phyloP scores from a whole-genome alignment of 2,329 filamentous ascomycete species.

The Alternaria consortialis region DNA sequence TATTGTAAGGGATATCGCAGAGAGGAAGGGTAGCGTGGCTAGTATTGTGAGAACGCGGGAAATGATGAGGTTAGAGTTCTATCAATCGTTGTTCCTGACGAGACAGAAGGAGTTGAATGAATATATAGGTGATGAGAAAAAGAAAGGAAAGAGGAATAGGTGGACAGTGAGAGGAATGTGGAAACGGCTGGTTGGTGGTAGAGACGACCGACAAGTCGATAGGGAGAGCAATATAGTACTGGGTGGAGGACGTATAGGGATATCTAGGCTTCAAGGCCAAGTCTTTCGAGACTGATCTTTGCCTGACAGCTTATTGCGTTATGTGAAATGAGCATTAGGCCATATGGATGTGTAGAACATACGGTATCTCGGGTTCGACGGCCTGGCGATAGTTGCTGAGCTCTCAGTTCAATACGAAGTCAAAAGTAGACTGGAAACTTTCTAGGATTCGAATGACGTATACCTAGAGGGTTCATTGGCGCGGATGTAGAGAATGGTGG shows the following conservation, averaged over 20 bases:
- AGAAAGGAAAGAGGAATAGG: neutral
- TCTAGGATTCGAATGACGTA: neutral
- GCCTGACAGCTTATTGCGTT: neutral
- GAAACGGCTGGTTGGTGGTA: neutral
- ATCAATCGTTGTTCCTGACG: conserved; percentile 15
- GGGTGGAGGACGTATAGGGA: neutral
- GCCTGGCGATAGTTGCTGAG: neutral
- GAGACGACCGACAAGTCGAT: neutral
- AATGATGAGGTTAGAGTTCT: conserved; percentile 17
- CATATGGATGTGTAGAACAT: neutral
- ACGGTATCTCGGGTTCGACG: neutral
- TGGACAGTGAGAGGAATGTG: neutral
- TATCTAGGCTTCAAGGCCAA: neutral
- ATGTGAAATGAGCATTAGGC: too few relatives aligned
- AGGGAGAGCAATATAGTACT: neutral
- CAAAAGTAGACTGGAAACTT: neutral
- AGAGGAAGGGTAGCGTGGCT: conserved; percentile 4
- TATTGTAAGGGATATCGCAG: neutral
- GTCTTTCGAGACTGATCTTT: neutral
- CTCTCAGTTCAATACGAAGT: neutral
- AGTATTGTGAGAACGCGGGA: conserved; percentile 6
- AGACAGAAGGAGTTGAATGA: conserved; percentile 7
- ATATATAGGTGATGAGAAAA: neutral
- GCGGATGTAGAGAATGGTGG: neutral
- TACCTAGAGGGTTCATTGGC: neutral